A percentile compares a stretch with the other conserved stretches of the same genome.
phyloP scores from a whole-genome alignment of 2,329 filamentous ascomycete genomes.

The Apiospora phragmitis region DNA sequence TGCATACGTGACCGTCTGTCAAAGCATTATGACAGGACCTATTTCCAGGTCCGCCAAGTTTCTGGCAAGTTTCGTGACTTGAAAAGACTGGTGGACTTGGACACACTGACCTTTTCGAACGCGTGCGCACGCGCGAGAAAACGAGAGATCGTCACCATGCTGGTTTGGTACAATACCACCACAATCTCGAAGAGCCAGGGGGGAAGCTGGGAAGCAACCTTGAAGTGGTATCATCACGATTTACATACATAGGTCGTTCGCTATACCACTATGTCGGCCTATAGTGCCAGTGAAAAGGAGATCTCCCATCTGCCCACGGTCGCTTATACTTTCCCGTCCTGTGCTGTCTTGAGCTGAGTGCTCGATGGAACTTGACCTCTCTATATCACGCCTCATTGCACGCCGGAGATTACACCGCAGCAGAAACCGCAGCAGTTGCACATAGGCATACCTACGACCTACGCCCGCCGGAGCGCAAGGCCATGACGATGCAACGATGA shows the following conservation, averaged over 20 bases:
- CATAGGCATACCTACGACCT: background rate
- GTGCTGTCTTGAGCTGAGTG: background rate
- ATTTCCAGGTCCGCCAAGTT: background rate
- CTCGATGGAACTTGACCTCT: background rate
- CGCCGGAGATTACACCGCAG: background rate
- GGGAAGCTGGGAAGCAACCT: background rate
- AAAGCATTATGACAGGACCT: constrained; percentile 4
- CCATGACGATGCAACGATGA: background rate
- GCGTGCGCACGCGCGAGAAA: background rate
- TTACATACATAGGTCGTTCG: background rate
- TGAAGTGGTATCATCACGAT: background rate
- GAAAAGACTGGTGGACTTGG: background rate
- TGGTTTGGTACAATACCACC: background rate
- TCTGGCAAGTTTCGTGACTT: background rate
- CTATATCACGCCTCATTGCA: background rate
- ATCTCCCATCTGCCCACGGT: background rate
- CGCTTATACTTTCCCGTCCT: background rate
- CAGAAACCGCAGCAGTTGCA: background rate
- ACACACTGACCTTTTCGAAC: background rate
- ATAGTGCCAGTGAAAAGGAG: background rate
- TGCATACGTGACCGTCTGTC: background rate
- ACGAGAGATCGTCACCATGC: background rate
- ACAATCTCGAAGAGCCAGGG: background rate
- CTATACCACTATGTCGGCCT: background rate
- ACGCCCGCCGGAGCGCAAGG: background rate